Evolutionary conservation across 1,139 yeast genomes (phyloP), one percentile per base, ranked within the genome.

Genomic region (Geotrichum reessii): DNA sequence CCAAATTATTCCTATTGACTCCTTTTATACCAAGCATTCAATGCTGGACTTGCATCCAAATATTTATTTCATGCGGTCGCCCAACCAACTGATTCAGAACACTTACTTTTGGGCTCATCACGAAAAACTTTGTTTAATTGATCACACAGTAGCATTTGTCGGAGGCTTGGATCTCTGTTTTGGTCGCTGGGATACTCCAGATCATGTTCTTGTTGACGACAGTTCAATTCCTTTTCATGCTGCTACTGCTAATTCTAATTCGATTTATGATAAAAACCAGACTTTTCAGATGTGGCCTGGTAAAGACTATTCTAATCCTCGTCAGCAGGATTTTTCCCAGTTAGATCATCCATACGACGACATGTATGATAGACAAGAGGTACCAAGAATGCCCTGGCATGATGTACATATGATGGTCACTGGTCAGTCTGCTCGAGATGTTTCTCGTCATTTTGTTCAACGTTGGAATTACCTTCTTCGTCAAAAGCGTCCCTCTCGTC

Each of bases 381-480:
- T 83, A 17, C 98, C 99, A 2, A 81, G 99, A 67, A 95, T 95
- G 99, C 99, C 99, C 6, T 95, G 99, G 99, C 99, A 95, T 72
- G 99, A 95, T 78, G 89, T 95, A 52, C 98, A 93, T 68, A 93
- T 92, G 96, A 84, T 91, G 75, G 85, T 95, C 2, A 83, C 92
- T 9, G 99, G 99, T n/a, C 95, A 92, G 67, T 84, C 92, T 6
- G 99, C 98, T 0, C 79, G 98, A 61, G 99, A 95, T 72, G 75
- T 93, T 61, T 82, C 95, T 0, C 82, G 99, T 59, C 99, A 93
- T 72, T 95, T 95, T 73, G 95, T 92, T 14, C 99, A 95, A 74
- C 82, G 99, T 66, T 95, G 99, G 99, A 95, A 95, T 71, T 95
- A 90, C 67, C 77, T 93, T 53, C 73, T 93, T 56, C 82, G 99